Evolutionary conservation across 352 stramenopile species (phyloP).

Genomic region (Pythium apleroticum): DNA sequence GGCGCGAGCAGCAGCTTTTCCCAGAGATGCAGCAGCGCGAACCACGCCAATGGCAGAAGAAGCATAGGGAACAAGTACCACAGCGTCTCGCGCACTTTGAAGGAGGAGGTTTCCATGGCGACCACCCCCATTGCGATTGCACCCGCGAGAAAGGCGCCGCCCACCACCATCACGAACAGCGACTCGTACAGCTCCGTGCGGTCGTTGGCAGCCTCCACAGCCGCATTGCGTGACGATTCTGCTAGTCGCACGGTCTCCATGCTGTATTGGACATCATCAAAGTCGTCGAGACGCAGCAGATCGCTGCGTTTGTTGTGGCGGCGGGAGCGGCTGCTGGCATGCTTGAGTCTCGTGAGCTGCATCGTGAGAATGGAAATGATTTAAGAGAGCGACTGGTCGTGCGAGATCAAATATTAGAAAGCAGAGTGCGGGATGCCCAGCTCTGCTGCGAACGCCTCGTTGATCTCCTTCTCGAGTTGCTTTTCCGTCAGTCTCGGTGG

Average conservation of each 20-base stretch:
- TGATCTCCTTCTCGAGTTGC: constrained; percentile 73
- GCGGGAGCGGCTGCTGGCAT: constrained; percentile 9
- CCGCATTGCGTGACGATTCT: constrained; percentile 10
- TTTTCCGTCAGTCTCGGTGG: constrained; percentile 33
- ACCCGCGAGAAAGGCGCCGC: constrained; percentile 28
- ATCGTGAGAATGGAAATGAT: background rate
- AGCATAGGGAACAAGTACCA: constrained; percentile 49
- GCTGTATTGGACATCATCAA: constrained; percentile 65
- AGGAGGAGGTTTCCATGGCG: constrained; percentile 30
- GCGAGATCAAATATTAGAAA: constrained; percentile 25
- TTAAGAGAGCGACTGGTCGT: background rate
- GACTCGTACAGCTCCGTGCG: constrained; percentile 37
- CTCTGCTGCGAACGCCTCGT: constrained; percentile 60
- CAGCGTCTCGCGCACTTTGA: constrained; percentile 36
- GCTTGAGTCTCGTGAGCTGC: background rate
- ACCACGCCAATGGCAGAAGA: constrained; percentile 44
- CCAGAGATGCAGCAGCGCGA: constrained; percentile 48
- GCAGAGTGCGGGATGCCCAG: constrained; percentile 50
- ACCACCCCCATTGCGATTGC: constrained; percentile 42
- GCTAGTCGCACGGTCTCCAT: constrained; percentile 51
- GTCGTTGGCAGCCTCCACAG: constrained; percentile 11
- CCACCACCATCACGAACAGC: constrained; percentile 33
- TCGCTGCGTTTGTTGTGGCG: constrained; percentile 19
- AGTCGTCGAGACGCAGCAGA: constrained; percentile 54
- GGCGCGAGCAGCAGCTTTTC: constrained; percentile 34